Evolutionary conservation across 768 basidiomycete species (phyloP).

Genomic region (Boletus patriciae): DNA sequence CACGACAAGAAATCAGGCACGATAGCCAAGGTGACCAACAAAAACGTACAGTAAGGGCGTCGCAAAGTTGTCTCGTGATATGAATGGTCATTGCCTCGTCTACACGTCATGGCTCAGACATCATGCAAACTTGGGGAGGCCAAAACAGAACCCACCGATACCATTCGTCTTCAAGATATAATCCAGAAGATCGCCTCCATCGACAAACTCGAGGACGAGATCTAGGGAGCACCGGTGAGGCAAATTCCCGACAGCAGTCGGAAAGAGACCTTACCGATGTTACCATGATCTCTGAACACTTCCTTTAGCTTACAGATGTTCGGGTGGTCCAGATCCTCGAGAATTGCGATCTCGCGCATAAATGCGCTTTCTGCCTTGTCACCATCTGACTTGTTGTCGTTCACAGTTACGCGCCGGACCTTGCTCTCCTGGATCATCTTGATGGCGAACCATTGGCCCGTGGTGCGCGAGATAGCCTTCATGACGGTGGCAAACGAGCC

Average conservation of each 20-base stretch:
- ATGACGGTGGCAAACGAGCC: constrained; percentile 92
- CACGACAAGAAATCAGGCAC: constrained; percentile 3
- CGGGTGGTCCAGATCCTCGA: constrained; percentile 72
- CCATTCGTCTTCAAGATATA: constrained; percentile 64
- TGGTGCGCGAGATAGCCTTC: constrained; percentile 70
- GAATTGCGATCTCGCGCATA: constrained; percentile 74
- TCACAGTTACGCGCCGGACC: constrained; percentile 41
- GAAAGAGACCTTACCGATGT: constrained; percentile 48
- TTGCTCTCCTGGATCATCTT: constrained; percentile 74
- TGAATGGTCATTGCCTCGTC: constrained; percentile 60
- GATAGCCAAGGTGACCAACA: background rate
- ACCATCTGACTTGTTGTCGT: constrained; percentile 30
- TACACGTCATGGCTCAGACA: constrained; percentile 20
- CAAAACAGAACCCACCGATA: constrained; percentile 48
- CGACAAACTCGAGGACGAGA: constrained; percentile 80
- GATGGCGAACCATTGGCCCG: constrained; percentile 78
- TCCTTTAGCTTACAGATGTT: constrained; percentile 83
- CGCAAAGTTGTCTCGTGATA: constrained; percentile 81
- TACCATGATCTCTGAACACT: constrained; percentile 65
- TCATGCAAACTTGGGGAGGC: background rate
- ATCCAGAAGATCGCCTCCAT: constrained; percentile 88
- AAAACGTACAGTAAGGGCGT: constrained; percentile 63
- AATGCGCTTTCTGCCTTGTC: constrained; percentile 42
- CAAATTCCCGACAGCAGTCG: background rate
- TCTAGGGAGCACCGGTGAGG: constrained; percentile 45